A percentile compares a stretch with the other conserved stretches of the same genome.
Evolutionary conservation across 495 filamentous ascomycete genomes (phyloP).

Genomic region (Halenospora varia): DNA sequence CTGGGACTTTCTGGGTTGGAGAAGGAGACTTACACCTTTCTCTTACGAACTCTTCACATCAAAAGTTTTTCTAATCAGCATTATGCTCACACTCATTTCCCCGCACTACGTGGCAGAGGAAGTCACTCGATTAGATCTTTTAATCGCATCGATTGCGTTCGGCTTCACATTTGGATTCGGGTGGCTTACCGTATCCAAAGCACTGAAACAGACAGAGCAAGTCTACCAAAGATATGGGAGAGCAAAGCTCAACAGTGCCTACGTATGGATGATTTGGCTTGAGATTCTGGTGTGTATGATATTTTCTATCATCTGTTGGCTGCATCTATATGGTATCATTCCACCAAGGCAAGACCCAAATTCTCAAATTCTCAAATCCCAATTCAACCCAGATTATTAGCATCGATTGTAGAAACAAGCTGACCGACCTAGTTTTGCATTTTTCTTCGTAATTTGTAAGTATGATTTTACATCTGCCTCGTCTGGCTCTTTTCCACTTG

Average conservation of each 20-base stretch:
- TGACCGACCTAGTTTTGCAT: not conserved
- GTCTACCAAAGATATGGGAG: constrained; percentile 6
- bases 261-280: constrained; percentile 12
- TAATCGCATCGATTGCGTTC: constrained; percentile 33
- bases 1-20: not conserved
- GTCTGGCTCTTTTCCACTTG: not conserved
- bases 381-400: not conserved
- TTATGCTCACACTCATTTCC: constrained; percentile 1
- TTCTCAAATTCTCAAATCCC: too few relatives aligned
- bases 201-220: constrained; percentile 16
- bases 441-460: constrained; percentile 7
- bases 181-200: constrained; percentile 35
- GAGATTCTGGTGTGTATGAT: constrained; percentile 7
- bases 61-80: not conserved
- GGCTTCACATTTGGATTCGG: constrained; percentile 40
- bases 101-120: constrained; percentile 7
- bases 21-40: not conserved
- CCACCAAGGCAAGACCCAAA: not conserved
- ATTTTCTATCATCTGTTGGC: constrained; percentile 2
- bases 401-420: not conserved
- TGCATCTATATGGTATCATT: constrained; percentile 5
- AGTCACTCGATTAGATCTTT: constrained; percentile 25
- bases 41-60: not conserved
- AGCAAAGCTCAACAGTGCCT: not conserved
- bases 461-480: not conserved